A percentile compares a stretch with the other conserved stretches of the same genome.
Conservation (phyloP, 495 filamentous ascomycete genomes). For the Astrothelium subdiscretum region DNA sequence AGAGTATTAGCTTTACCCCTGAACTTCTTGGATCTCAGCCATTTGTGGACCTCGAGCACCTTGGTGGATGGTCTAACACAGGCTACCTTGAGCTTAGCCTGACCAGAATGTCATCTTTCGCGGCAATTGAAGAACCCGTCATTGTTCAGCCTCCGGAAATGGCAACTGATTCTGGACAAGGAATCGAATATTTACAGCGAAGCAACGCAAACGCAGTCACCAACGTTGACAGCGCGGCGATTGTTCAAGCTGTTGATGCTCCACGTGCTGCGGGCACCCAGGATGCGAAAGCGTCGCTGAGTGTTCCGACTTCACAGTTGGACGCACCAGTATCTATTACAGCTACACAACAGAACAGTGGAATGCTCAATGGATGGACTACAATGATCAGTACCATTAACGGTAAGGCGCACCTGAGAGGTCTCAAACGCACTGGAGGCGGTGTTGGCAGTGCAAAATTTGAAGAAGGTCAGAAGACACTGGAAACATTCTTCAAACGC, state of each 20-base stretch:
- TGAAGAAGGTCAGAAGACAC: slow-evolving; percentile 58
- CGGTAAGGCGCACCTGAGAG: slow-evolving; percentile 52
- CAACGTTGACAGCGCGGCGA: background rate
- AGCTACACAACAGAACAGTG: background rate
- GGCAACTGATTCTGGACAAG: too few relatives aligned
- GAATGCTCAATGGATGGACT: slow-evolving; percentile 17
- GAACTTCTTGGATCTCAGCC: slow-evolving; percentile 19
- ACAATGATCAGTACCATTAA: slow-evolving; percentile 45
- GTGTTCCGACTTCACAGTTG: background rate
- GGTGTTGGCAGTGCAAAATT: slow-evolving; percentile 65
- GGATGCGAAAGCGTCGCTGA: background rate
- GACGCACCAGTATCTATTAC: background rate
- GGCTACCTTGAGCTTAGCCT: slow-evolving; percentile 47
- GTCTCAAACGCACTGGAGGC: slow-evolving; percentile 62
- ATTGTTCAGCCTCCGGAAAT: too few relatives aligned
- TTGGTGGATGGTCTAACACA: slow-evolving; percentile 56
- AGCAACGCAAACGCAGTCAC: background rate
- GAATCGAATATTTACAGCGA: background rate
- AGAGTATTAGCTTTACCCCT: slow-evolving; percentile 24
- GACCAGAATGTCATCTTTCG: background rate
- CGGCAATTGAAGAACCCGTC: background rate
- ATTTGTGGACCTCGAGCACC: slow-evolving; percentile 24
- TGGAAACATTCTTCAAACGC: slow-evolving; percentile 71
- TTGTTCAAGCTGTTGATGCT: background rate
- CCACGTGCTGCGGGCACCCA: too few relatives aligned